Conservation (phyloP, 208 protist species). For the Leishmania arabica region DNA sequence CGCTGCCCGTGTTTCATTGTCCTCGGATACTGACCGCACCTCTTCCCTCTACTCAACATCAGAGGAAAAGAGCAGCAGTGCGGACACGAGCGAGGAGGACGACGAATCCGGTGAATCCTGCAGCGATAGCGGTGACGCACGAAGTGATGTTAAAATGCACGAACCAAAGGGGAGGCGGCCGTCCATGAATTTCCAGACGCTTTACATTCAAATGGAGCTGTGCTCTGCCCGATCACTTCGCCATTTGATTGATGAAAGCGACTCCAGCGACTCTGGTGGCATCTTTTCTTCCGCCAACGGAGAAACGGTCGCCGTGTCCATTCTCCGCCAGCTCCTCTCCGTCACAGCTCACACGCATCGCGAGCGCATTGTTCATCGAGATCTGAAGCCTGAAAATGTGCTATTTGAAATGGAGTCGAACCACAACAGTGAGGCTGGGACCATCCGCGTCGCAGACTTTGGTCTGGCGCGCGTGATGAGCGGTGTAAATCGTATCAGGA, state of each 20-base stretch:
- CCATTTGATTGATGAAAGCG: conserved; percentile 73
- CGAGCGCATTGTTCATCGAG: conserved; percentile 76
- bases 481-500: conserved; percentile 50
- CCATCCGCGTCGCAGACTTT: conserved; percentile 85
- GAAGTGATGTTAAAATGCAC: not conserved
- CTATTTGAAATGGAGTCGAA: conserved; percentile 69
- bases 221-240: conserved; percentile 73
- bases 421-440: conserved; percentile 52
- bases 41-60: conserved; percentile 16
- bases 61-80: not conserved
- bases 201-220: conserved; percentile 92
- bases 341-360: conserved; percentile 79
- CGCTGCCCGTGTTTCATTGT: not conserved
- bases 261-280: conserved; percentile 33
- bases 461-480: conserved; percentile 69
- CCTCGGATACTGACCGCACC: conserved; percentile 15
- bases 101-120: not conserved
- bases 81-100: conserved; percentile 7
- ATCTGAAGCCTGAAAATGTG: conserved; percentile 87
- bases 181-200: conserved; percentile 43
- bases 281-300: conserved; percentile 57
- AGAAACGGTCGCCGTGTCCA: conserved; percentile 61
- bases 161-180: not conserved
- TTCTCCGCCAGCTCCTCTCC: conserved; percentile 77
- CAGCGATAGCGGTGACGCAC: not conserved